Base-by-base conservation (phyloP, 2,329 filamentous ascomycete species). In the Phaeosphaeria sp. region DNA sequence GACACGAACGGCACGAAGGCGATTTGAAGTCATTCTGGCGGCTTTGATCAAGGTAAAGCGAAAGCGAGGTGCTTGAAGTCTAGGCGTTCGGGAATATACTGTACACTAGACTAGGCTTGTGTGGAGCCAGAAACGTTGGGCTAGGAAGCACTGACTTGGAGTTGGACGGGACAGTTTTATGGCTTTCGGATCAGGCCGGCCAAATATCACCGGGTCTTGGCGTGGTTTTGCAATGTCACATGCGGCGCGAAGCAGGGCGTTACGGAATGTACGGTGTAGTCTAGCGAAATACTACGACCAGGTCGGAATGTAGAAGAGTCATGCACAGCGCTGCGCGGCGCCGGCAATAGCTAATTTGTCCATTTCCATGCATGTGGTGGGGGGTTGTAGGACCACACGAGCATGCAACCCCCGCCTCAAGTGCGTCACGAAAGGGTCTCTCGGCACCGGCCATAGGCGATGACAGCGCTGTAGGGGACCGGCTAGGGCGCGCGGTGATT, bases 91-190 rank as follows among this genome's bases (percentile, higher is more conserved):
- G 56, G 33, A 51, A 50, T 57, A 55, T 52, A 60, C 57, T 67
- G 67, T 72, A 72, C 63, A 49, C 36, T 49, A 54, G 33, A n/a
- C 18, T 49, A 50, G 55, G 51, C 55, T 48, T 60, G 58, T 47
- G 49, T 51, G 49, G 56, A 50, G 53, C 49, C 45, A 30, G 50
- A 24, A 57, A 63, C 50, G 52, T 57, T 56, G 55, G 59, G 51
- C 55, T 56, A 53, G 42, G 50, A 47, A 27, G 17, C 43, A 61
- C 36, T 67, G 68, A 62, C 64, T 62, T 48, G 61, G 66, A 59
- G 63, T 73, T 66, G 33, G 13, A 22, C 4, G 43, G 43, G 11
- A 45, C 43, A 11, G 13, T 45, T 45, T 59, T 51, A 63, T 58
- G 56, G 20, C 36, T 47, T 22, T 61, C 49, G 48, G 47, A 40